Evolutionary conservation across 2,329 filamentous ascomycete genomes (phyloP).

Genomic region (Alternaria alternata): DNA sequence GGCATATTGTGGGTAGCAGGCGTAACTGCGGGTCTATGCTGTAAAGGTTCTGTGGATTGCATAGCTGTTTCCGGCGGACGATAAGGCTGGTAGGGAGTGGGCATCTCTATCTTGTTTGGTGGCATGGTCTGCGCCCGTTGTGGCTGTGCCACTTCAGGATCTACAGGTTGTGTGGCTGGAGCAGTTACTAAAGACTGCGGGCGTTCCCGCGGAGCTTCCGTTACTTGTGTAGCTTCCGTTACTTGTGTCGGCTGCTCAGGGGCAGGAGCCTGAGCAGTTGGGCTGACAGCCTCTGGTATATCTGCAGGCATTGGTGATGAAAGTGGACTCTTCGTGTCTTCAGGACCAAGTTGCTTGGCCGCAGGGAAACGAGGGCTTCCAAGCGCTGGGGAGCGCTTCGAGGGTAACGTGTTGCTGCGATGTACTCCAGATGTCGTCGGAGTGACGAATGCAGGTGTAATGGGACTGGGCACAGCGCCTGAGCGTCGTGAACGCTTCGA

Average conservation of each 20-base stretch:
- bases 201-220: not conserved
- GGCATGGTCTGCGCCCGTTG: conserved; percentile 33
- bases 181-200: conserved; percentile 9
- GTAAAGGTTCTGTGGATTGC: conserved; percentile 21
- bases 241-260: conserved; percentile 7
- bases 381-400: conserved; percentile 82
- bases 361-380: conserved; percentile 43
- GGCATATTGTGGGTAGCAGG: conserved; percentile 51
- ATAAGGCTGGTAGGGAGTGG: conserved; percentile 24
- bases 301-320: conserved; percentile 26
- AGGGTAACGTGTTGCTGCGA: conserved; percentile 90
- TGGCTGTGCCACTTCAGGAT: conserved; percentile 18
- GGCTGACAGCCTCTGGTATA: conserved; percentile 11
- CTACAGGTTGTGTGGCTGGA: conserved; percentile 16
- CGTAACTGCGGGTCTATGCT: conserved; percentile 36
- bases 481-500: conserved; percentile 85
- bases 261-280: not conserved
- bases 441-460: conserved; percentile 42
- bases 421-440: conserved; percentile 65
- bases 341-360: conserved; percentile 59
- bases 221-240: not conserved
- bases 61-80: not conserved
- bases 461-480: conserved; percentile 72
- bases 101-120: conserved; percentile 36
- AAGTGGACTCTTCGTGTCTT: conserved; percentile 36